Conservation (phyloP, 2,329 filamentous ascomycete genomes). For the Apiospora saccharicola region DNA sequence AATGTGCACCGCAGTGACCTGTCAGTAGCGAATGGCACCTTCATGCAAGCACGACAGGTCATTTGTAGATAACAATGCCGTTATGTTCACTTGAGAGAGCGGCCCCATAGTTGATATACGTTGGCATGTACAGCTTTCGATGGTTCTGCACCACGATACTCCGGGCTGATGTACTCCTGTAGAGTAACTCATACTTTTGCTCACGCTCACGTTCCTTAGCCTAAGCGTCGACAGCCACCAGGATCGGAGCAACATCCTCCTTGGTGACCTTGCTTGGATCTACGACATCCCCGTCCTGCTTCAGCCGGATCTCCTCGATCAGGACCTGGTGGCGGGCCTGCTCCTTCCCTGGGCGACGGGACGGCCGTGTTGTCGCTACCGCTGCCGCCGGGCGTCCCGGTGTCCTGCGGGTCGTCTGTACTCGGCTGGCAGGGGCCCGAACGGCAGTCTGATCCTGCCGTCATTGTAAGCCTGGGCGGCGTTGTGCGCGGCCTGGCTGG, state of each 20-base stretch:
- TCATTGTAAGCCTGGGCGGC: neutral
- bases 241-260: neutral
- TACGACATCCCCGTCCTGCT: slow-evolving; percentile 1
- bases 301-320: slow-evolving; percentile 6
- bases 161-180: neutral
- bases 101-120: neutral
- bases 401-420: neutral
- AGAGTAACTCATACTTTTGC: neutral
- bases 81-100: neutral
- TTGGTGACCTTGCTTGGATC: neutral
- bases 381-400: neutral
- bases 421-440: neutral
- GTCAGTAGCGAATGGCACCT: neutral
- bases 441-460: neutral
- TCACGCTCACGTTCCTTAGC: neutral
- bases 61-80: neutral
- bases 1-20: neutral
- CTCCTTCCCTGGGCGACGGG: neutral
- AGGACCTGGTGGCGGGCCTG: neutral
- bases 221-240: slow-evolving; percentile 1
- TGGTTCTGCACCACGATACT: neutral
- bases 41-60: neutral
- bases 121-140: neutral
- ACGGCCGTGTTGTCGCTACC: neutral
- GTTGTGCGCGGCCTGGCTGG: neutral